Conservation (phyloP, 1,139 yeast genomes). For the Hemisphaericaspora xylanilytica region DNA sequence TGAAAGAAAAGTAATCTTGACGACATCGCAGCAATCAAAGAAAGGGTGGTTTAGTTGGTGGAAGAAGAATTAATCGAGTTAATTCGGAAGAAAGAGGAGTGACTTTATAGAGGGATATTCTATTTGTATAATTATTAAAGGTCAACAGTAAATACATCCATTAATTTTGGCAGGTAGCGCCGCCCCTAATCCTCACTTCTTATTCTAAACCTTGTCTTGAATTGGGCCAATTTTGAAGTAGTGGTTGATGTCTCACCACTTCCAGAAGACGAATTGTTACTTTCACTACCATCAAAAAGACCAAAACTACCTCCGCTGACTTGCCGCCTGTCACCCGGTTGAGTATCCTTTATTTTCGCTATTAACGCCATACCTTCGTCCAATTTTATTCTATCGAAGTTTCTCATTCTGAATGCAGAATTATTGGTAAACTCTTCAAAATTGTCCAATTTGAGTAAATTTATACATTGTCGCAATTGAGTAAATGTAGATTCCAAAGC, state of each 20-base stretch:
- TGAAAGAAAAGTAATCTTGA: slow-evolving; percentile 22
- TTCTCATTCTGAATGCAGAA: slow-evolving; percentile 40
- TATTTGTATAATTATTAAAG: too few relatives aligned
- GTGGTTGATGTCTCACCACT: slow-evolving; percentile 21
- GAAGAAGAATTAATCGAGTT: background rate
- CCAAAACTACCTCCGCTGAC: slow-evolving; percentile 22
- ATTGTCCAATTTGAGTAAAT: slow-evolving; percentile 33
- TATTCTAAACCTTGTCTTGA: slow-evolving; percentile 34
- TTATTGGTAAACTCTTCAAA: slow-evolving; percentile 42
- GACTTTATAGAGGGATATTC: background rate
- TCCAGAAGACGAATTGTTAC: background rate
- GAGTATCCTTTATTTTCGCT: slow-evolving; percentile 30
- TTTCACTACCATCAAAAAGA: background rate
- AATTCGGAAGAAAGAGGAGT: background rate
- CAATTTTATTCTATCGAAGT: slow-evolving; percentile 40
- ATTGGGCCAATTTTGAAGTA: slow-evolving; percentile 43
- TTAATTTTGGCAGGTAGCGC: too few relatives aligned
- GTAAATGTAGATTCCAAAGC: slow-evolving; percentile 46
- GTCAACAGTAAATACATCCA: background rate
- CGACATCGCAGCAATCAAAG: slow-evolving; percentile 2
- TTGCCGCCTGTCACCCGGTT: slow-evolving; percentile 14
- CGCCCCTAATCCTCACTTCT: slow-evolving; percentile 7
- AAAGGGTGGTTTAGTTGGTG: slow-evolving; percentile 6
- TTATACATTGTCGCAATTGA: slow-evolving; percentile 45
- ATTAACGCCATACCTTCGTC: slow-evolving; percentile 43